Base-by-base conservation (phyloP, 306 rosid species). In the Quercus engelmannii region DNA sequence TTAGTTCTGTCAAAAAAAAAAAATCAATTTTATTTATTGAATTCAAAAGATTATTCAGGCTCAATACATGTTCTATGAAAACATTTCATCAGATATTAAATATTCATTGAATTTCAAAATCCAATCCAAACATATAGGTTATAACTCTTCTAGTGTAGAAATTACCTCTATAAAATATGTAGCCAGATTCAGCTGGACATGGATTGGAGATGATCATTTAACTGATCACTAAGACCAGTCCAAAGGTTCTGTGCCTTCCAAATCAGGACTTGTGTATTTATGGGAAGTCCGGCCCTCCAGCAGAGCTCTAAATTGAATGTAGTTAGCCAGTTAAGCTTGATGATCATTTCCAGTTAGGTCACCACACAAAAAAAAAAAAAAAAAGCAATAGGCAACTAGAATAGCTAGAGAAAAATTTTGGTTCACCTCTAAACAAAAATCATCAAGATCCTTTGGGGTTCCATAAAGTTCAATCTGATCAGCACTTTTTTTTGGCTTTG, bases 221-320 rank as follows among this genome's bases (percentile, higher is more conserved):
- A 90, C 85, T 94, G 98, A 75, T 97, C 98, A 84, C 97, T 89
- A 59, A 94, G 89, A 81, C 98, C 98, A 23, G 97, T 88, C 98
- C 98, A 94, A 38, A 94, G 98, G 86, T 94, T 92, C 82, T 92
- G 97, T 33, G 98, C 88, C 89, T 94, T 94, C 98, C 97, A 94
- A 83, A 94, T 92, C 74, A 94, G 82, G 69, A 94, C 97, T 97
- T 1, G 98, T 94, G 84, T 91, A 92, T 82, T 94, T 94, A 1
- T 80, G 91, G 64, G 92, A 88, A 71, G 89, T 90, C 96, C 92
- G 90, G 64, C 97, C 97, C 87, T 94, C 98, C 21, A 94, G 82
- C 71, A 94, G 90, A 79, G 98, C 97, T 88, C 92, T 88, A 78
- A 92, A 94, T 86, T 92, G 97, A 81, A 92, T 85, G 86, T 92